These are phyloP conservation scores for Sporodiniella umbellata DNA, from an alignment of 371 early-diverging fungal species.

Conservation along the genomic window DNA sequence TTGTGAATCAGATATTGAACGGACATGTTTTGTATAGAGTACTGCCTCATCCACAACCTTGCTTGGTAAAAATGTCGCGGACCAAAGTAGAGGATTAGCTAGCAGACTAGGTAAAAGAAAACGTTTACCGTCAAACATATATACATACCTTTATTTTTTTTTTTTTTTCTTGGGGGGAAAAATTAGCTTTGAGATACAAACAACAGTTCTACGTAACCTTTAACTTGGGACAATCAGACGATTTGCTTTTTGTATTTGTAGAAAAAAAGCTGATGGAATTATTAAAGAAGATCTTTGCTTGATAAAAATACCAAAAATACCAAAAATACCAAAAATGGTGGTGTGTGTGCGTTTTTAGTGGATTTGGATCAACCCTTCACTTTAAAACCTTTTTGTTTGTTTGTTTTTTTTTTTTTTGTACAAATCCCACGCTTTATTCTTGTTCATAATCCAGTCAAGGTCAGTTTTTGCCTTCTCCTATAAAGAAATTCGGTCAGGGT, in stretches of 20 bases:
- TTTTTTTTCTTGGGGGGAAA: no score
- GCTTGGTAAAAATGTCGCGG: conserved; percentile 41
- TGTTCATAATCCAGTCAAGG: no score
- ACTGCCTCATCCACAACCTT: conserved; percentile 44
- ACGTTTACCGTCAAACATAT: not conserved
- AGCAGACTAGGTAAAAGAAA: conserved; percentile 39
- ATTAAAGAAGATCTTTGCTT: conserved; percentile 21
- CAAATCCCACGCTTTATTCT: no score
- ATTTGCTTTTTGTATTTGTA: conserved; percentile 40
- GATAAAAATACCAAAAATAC: not conserved
- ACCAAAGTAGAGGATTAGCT: conserved; percentile 35
- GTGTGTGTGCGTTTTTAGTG: not conserved
- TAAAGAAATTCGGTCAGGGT: no score
- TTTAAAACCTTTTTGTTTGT: no score
- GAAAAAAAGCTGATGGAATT: conserved; percentile 44
- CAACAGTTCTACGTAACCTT: conserved; percentile 44
- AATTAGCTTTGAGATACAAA: conserved; percentile 32
- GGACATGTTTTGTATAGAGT: conserved; percentile 4
- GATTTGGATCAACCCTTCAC: no score
- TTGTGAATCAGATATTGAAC: not conserved
- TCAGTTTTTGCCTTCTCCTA: no score
- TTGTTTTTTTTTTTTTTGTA: no score
- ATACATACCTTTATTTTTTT: not conserved
- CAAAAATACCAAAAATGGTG: not conserved
- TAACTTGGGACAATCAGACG: conserved; percentile 32